Evolutionary conservation across 345 rosid species (phyloP).

Genomic region (Camelina sativa): DNA sequence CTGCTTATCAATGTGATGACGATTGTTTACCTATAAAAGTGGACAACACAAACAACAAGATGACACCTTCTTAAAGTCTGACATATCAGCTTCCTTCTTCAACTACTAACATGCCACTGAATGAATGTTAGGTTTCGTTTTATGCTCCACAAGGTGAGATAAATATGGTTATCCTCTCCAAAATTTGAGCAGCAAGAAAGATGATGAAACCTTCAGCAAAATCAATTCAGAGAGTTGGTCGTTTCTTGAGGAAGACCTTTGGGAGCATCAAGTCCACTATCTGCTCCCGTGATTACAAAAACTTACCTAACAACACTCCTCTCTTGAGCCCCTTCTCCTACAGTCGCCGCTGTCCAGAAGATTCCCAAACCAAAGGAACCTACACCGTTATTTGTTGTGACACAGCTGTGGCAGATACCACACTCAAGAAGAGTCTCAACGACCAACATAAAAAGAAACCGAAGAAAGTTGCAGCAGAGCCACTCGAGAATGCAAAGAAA

Average conservation of each 20-base stretch:
- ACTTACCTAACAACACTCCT: constrained; percentile 51
- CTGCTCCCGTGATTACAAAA: constrained; percentile 53
- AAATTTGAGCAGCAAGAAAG: constrained; percentile 12
- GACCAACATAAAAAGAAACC: constrained; percentile 45
- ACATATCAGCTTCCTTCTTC: constrained; percentile 32
- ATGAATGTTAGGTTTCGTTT: constrained; percentile 37
- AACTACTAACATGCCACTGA: constrained; percentile 42
- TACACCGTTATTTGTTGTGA: constrained; percentile 45
- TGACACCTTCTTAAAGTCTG: constrained; percentile 44
- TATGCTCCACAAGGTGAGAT: constrained; percentile 22
- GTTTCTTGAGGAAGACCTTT: constrained; percentile 56
- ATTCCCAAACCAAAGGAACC: constrained; percentile 41
- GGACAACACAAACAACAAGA: constrained; percentile 25
- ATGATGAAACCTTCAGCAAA: constrained; percentile 48
- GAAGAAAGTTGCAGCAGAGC: constrained; percentile 37
- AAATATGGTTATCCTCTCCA: constrained; percentile 30
- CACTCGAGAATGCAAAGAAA: constrained; percentile 32
- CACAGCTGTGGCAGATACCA: constrained; percentile 46
- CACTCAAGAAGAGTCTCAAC: constrained; percentile 40
- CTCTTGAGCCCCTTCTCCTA: constrained; percentile 52
- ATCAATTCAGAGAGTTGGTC: constrained; percentile 61
- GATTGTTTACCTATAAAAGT: constrained; percentile 40
- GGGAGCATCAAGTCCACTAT: constrained; percentile 56
- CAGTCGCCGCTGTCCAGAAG: constrained; percentile 33
- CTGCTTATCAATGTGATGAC: constrained; percentile 40